Conservation (phyloP, 768 basidiomycete genomes). For the Calocybe cyanea region DNA sequence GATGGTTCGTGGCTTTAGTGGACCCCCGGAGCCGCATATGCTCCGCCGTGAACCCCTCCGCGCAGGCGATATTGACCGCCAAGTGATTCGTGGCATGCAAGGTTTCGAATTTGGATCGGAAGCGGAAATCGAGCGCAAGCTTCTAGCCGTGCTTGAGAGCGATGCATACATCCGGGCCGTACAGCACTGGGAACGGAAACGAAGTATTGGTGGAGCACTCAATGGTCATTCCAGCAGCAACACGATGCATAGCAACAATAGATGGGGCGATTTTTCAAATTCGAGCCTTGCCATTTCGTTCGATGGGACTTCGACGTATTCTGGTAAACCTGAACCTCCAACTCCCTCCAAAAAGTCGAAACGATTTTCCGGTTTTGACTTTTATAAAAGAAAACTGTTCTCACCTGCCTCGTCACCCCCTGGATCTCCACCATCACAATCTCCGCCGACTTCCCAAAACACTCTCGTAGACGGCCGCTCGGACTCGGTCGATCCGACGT, state of each 20-base stretch:
- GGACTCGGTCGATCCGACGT: conserved; percentile 74
- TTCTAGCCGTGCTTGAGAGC: conserved; percentile 69
- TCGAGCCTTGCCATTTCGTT: conserved; percentile 70
- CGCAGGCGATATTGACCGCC: conserved; percentile 80
- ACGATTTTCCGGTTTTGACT: conserved; percentile 95
- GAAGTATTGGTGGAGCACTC: conserved; percentile 29
- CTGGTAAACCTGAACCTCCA: conserved; percentile 39
- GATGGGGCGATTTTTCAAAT: conserved; percentile 60
- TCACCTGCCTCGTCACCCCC: conserved; percentile 52
- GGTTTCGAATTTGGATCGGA: conserved; percentile 96
- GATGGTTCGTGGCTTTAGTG: conserved; percentile 87
- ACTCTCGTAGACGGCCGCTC: conserved; percentile 1
- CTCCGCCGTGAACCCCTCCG: conserved; percentile 88
- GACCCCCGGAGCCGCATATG: conserved; percentile 80
- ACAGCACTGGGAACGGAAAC: conserved; percentile 74
- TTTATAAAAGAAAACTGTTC: conserved; percentile 88
- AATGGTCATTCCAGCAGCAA: conserved; percentile 18
- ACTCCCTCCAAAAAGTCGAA: conserved; percentile 61
- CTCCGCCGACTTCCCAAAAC: conserved; percentile 48
- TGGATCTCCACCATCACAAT: conserved; percentile 39
- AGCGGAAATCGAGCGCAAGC: conserved; percentile 76
- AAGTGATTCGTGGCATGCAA: conserved; percentile 86
- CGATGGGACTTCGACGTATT: conserved; percentile 22
- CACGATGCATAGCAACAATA: conserved; percentile 26
- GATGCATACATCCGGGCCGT: conserved; percentile 75